These are phyloP conservation scores for Lichtheimia corymbifera DNA, from an alignment of 371 early-diverging fungal species.

Conservation along the genomic window DNA sequence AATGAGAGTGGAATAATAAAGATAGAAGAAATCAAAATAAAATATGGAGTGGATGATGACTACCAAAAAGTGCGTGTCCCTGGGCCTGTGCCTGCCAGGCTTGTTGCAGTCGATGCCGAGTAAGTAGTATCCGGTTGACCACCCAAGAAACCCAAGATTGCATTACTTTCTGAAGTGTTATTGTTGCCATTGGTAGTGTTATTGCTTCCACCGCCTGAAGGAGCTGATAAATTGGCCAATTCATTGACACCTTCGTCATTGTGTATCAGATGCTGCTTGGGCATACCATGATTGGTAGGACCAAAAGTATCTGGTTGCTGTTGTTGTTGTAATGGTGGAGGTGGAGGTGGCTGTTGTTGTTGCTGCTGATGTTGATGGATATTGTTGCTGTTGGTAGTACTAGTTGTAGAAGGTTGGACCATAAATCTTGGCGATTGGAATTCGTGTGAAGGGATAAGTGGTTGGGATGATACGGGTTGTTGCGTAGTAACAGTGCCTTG, in stretches of 20 bases:
- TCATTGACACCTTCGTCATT: slow-evolving; percentile 1
- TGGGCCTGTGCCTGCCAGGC: neutral
- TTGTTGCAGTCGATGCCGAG: too few species aligned
- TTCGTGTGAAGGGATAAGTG: slow-evolving; percentile 22
- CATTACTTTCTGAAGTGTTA: neutral
- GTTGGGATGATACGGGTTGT: neutral
- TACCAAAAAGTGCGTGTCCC: neutral
- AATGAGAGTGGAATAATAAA: slow-evolving; percentile 3
- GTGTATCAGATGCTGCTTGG: neutral
- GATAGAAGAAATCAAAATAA: neutral
- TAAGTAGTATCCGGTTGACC: neutral
- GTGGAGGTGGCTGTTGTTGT: too few species aligned
- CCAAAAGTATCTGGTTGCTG: too few species aligned
- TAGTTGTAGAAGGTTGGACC: slow-evolving; percentile 5
- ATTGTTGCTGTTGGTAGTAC: neutral
- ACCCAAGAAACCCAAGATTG: neutral
- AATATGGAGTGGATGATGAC: neutral
- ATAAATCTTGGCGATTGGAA: slow-evolving; percentile 5
- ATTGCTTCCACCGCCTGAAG: neutral
- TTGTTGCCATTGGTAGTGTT: neutral
- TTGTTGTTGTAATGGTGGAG: too few species aligned
- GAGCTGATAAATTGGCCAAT: neutral
- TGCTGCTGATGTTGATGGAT: too few species aligned
- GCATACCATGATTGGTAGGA: too few species aligned
- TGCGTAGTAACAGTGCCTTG: neutral